These are phyloP conservation scores for Carex pumila DNA, from an alignment of 176 grass and related monocot species.

Conservation along the genomic window DNA sequence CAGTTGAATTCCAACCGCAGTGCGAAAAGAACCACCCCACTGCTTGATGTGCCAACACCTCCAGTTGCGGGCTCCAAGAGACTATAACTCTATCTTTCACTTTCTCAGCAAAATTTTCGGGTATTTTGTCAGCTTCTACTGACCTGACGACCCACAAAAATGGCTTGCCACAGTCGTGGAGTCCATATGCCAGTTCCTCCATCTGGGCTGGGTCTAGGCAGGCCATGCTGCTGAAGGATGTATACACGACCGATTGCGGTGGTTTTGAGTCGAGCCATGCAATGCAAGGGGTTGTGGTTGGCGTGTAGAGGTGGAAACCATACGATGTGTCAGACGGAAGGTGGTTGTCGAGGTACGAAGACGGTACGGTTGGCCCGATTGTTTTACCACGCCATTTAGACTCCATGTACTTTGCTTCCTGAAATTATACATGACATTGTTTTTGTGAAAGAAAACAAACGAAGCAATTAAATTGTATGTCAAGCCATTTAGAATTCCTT, in stretches of 20 bases:
- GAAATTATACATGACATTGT: not conserved
- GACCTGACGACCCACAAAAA: conserved; percentile 70
- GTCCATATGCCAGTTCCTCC: conserved; percentile 42
- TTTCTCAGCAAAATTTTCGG: not conserved
- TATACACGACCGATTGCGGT: conserved; percentile 50
- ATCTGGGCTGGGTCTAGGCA: conserved; percentile 28
- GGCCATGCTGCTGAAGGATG: conserved; percentile 66
- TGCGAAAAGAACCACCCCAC: conserved; percentile 77
- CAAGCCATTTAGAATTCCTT: not conserved
- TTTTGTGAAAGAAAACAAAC: not conserved
- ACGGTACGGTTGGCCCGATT: conserved; percentile 69
- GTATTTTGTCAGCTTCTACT: conserved; percentile 53
- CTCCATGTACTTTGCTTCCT: conserved; percentile 69
- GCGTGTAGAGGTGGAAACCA: conserved; percentile 61
- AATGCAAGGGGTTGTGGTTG: conserved; percentile 34
- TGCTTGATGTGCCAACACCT: conserved; percentile 54
- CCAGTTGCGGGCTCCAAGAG: conserved; percentile 61
- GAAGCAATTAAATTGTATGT: not conserved
- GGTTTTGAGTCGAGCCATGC: conserved; percentile 38
- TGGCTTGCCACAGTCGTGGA: conserved; percentile 28
- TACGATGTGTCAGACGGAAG: conserved; percentile 44
- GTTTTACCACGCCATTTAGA: conserved; percentile 50
- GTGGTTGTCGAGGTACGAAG: conserved; percentile 32
- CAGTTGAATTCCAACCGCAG: conserved; percentile 86
- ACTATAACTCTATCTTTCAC: conserved; percentile 20